Evolutionary conservation across 2,329 filamentous ascomycete genomes (phyloP).

Genomic region (Fusarium palustre): DNA sequence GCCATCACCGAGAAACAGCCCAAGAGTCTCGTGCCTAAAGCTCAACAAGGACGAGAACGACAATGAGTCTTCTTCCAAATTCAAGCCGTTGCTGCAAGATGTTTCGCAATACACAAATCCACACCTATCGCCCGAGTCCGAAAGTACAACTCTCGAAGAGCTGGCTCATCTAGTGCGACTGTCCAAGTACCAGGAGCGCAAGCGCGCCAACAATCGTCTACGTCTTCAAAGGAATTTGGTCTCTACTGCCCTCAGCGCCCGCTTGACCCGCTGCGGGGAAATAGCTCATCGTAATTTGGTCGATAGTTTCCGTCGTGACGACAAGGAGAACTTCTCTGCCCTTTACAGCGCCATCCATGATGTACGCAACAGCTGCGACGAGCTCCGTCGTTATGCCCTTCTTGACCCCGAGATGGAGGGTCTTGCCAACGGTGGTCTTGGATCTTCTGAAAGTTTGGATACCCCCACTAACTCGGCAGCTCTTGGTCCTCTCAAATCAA

Average conservation of each 20-base stretch:
- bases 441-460: constrained; percentile 63
- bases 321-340: constrained; percentile 80
- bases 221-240: constrained; percentile 80
- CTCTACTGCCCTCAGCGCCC: constrained; percentile 78
- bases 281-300: constrained; percentile 80
- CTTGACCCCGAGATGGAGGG: constrained; percentile 78
- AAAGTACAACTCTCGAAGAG: constrained; percentile 79
- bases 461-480: constrained; percentile 58
- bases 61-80: constrained; percentile 54
- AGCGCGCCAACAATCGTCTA: constrained; percentile 77
- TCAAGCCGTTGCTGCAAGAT: constrained; percentile 71
- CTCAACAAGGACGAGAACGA: constrained; percentile 54
- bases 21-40: constrained; percentile 46
- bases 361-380: constrained; percentile 81
- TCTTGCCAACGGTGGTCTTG: constrained; percentile 56
- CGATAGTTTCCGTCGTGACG: constrained; percentile 81
- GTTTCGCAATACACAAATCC: constrained; percentile 74
- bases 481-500: constrained; percentile 54
- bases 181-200: constrained; percentile 84
- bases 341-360: constrained; percentile 84
- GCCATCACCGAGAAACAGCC: constrained; percentile 46
- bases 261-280: constrained; percentile 79
- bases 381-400: constrained; percentile 75
- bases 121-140: constrained; percentile 68
- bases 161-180: constrained; percentile 82